Percentiles rank a stretch among this genome's conserved stretches.
phyloP scores from a whole-genome alignment of 495 filamentous ascomycete species.

The Penicilliopsis zonata region DNA sequence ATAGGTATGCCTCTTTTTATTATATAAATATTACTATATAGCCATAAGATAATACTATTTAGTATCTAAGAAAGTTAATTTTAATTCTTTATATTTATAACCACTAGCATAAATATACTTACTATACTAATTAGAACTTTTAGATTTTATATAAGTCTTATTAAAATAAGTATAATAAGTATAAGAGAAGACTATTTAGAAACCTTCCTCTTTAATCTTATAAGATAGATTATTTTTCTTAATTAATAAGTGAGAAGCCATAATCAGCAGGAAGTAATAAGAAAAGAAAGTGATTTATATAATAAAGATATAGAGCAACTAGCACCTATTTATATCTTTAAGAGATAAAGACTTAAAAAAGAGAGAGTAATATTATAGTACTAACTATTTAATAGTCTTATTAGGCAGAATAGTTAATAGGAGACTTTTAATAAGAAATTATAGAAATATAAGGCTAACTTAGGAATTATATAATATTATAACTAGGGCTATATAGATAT shows the following conservation, averaged over 20 bases:
- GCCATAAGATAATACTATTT: not conserved
- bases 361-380: conserved; percentile 1
- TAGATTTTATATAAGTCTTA: conserved; percentile 1
- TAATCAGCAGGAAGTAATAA: not conserved
- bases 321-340: not conserved
- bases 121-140: conserved; percentile 1
- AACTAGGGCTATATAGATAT: too few relatives aligned
- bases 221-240: not conserved
- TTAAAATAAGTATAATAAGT: too few relatives aligned
- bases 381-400: too few relatives aligned
- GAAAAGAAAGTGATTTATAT: not conserved
- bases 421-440: too few relatives aligned
- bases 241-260: not conserved
- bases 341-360: not conserved
- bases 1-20: conserved; percentile 1
- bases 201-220: not conserved
- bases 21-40: conserved; percentile 3
- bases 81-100: conserved; percentile 1
- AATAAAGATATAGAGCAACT: too few relatives aligned
- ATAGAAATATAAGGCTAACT: too few relatives aligned
- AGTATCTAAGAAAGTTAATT: not conserved
- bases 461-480: too few relatives aligned
- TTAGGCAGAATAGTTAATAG: too few relatives aligned
- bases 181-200: not conserved
- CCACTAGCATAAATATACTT: conserved; percentile 1